Evolutionary conservation across 2,329 filamentous ascomycete species (phyloP).

Genomic region (Leptodontidium sp.): DNA sequence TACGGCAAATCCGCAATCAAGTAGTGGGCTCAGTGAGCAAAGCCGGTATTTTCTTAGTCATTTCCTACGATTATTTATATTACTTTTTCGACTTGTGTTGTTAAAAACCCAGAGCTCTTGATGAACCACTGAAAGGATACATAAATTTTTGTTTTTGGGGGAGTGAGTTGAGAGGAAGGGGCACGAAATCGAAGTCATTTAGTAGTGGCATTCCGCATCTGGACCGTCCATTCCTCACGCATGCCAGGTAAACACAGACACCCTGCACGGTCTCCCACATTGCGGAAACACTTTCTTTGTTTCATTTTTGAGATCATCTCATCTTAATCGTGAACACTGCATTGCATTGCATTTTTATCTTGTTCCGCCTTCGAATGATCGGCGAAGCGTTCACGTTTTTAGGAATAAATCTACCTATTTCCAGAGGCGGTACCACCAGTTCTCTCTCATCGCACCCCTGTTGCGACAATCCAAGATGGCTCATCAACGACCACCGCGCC

Average conservation of each 20-base stretch:
- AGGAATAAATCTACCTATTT: not conserved
- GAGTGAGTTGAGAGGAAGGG: no score
- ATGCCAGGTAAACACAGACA: slow-evolving; percentile 20
- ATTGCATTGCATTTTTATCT: not conserved
- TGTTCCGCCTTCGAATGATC: not conserved
- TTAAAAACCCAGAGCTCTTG: no score
- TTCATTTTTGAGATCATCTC: not conserved
- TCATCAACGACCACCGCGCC: not conserved
- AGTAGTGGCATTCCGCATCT: slow-evolving; percentile 23
- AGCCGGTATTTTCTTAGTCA: not conserved
- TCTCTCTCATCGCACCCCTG: not conserved
- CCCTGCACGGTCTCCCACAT: not conserved
- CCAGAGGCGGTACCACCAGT: not conserved
- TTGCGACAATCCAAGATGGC: not conserved
- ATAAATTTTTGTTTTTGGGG: not conserved
- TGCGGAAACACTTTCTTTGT: not conserved
- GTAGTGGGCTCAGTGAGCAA: not conserved
- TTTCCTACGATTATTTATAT: not conserved
- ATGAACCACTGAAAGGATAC: no score
- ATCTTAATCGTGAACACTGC: not conserved
- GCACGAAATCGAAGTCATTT: not conserved
- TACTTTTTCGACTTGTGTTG: not conserved
- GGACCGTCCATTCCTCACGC: slow-evolving; percentile 31
- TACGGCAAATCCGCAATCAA: not conserved
- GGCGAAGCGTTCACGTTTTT: not conserved